phyloP scores from a whole-genome alignment of 345 rosid species.

The Kandelia obovata region DNA sequence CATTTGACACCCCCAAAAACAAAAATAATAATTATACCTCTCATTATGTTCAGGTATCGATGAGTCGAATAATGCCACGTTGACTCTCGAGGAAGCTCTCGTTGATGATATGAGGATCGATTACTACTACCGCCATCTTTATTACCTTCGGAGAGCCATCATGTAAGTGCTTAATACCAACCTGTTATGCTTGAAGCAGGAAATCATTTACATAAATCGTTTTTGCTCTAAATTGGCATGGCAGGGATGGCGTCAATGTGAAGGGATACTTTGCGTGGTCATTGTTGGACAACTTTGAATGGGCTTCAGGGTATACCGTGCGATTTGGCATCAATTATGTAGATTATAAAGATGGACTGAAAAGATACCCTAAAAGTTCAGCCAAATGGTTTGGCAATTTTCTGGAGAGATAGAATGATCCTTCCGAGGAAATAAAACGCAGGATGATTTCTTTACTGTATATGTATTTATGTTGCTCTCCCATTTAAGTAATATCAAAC shows the following conservation, averaged over 20 bases:
- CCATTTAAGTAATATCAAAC: no score
- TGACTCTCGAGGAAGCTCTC: slow-evolving; percentile 30
- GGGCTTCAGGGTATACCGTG: slow-evolving; percentile 16
- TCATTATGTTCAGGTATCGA: slow-evolving; percentile 18
- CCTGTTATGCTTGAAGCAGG: no score
- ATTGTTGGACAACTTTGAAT: slow-evolving; percentile 23
- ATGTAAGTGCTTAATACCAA: slow-evolving; percentile 13
- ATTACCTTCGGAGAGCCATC: slow-evolving; percentile 29
- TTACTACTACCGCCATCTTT: slow-evolving; percentile 31
- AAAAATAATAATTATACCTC: background rate
- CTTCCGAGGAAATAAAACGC: background rate
- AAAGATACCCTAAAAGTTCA: slow-evolving; percentile 25
- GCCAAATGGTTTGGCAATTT: slow-evolving; percentile 19
- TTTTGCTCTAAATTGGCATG: background rate
- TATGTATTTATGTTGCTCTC: no score
- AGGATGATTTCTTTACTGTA: no score
- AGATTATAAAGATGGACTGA: slow-evolving; percentile 20
- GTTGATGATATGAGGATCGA: slow-evolving; percentile 33
- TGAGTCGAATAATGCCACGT: slow-evolving; percentile 28
- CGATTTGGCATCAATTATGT: slow-evolving; percentile 24
- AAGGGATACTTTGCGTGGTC: slow-evolving; percentile 32
- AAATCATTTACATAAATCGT: background rate
- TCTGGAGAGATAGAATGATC: slow-evolving; percentile 1
- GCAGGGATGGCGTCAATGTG: slow-evolving; percentile 20
- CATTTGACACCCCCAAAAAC: no score